phyloP scores from a whole-genome alignment of 352 stramenopile genomes.

The Pythium aphanidermatum region DNA sequence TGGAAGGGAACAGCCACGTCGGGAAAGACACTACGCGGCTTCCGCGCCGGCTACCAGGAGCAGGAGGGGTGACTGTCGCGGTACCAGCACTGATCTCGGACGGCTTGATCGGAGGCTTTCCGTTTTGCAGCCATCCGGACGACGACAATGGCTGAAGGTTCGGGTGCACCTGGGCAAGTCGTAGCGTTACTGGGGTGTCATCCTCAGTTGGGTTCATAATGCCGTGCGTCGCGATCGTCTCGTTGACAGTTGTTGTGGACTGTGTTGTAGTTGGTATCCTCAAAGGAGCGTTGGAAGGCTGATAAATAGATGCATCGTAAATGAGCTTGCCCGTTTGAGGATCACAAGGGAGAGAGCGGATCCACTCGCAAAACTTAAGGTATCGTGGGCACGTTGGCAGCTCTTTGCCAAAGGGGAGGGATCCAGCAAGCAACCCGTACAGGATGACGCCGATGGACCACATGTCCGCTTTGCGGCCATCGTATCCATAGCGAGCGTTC shows the following conservation, averaged over 20 bases:
- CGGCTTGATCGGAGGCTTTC: slow-evolving; percentile 13
- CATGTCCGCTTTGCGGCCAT: slow-evolving; percentile 90
- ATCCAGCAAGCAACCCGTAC: slow-evolving; percentile 90
- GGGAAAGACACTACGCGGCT: slow-evolving; percentile 60
- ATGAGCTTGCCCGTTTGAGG: slow-evolving; percentile 59
- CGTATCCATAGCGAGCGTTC: slow-evolving; percentile 85
- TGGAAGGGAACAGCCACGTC: slow-evolving; percentile 78
- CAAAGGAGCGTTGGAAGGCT: slow-evolving; percentile 14
- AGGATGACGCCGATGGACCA: slow-evolving; percentile 93
- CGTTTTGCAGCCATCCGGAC: slow-evolving; percentile 2
- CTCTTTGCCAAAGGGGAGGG: slow-evolving; percentile 94
- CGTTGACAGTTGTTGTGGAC: background rate
- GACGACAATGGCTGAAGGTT: slow-evolving; percentile 9
- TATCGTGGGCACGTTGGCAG: slow-evolving; percentile 91
- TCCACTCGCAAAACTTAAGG: slow-evolving; percentile 94
- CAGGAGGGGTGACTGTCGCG: slow-evolving; percentile 10
- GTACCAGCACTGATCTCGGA: slow-evolving; percentile 4
- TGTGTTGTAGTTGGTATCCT: slow-evolving; percentile 14
- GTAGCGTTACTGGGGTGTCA: slow-evolving; percentile 1
- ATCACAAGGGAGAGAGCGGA: slow-evolving; percentile 56
- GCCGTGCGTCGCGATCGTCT: slow-evolving; percentile 7
- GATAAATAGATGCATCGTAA: slow-evolving; percentile 47
- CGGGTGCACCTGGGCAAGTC: slow-evolving; percentile 21
- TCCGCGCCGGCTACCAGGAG: slow-evolving; percentile 25
- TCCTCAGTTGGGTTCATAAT: slow-evolving; percentile 9